phyloP scores from a whole-genome alignment of 2,329 filamentous ascomycete genomes.

The Pseudogymnoascus sp. region DNA sequence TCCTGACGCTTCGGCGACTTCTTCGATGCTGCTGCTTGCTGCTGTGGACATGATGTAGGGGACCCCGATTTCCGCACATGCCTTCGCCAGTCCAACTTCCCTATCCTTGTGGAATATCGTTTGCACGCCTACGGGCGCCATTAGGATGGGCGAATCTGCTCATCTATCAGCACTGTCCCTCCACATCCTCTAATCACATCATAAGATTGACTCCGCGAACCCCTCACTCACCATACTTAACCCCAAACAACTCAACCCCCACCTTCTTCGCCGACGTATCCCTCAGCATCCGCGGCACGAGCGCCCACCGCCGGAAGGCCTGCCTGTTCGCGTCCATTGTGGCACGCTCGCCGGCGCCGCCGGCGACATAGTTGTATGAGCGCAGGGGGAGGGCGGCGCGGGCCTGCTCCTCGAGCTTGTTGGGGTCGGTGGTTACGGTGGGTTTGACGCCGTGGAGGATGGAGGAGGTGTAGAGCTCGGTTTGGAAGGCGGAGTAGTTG shows the following conservation, averaged over 20 bases:
- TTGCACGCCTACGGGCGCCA: slow-evolving; percentile 65
- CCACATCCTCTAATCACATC: not conserved
- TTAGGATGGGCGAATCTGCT: slow-evolving; percentile 40
- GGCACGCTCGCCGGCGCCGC: slow-evolving; percentile 53
- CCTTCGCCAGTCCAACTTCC: slow-evolving; percentile 56
- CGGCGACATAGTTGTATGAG: slow-evolving; percentile 52
- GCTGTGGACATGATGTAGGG: slow-evolving; percentile 64
- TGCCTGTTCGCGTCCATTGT: slow-evolving; percentile 58
- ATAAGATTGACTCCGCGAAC: not conserved
- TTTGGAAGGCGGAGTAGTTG: not conserved
- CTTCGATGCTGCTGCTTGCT: slow-evolving; percentile 52
- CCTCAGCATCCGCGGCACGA: slow-evolving; percentile 53
- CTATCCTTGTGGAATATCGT: slow-evolving; percentile 57
- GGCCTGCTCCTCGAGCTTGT: slow-evolving; percentile 48
- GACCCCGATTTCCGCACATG: slow-evolving; percentile 50
- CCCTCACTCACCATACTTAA: slow-evolving; percentile 34
- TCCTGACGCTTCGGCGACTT: slow-evolving; percentile 52
- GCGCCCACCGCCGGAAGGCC: slow-evolving; percentile 56
- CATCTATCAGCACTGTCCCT: not conserved
- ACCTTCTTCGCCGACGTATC: slow-evolving; percentile 47
- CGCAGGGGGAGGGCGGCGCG: slow-evolving; percentile 38
- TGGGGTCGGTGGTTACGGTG: slow-evolving; percentile 50
- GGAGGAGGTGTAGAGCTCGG: slow-evolving; percentile 41
- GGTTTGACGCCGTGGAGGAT: slow-evolving; percentile 41
- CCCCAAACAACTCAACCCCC: slow-evolving; percentile 45